A percentile compares a stretch with the other conserved stretches of the same genome.
phyloP scores from a whole-genome alignment of 306 rosid species.

The Rosa persica region DNA sequence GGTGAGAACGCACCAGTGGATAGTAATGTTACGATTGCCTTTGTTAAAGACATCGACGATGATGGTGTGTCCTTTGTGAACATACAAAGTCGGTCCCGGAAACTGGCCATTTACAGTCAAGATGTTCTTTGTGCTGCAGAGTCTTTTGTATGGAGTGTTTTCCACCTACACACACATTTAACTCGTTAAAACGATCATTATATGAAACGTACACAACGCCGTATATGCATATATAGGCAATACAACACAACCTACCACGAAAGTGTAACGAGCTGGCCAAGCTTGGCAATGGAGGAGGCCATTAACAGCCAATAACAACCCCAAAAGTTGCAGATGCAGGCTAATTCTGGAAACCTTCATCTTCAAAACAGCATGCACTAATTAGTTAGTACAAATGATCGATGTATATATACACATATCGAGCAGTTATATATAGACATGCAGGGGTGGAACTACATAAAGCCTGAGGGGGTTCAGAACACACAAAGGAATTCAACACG shows the following conservation, averaged over 20 bases:
- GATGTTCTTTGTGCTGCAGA: slow-evolving; percentile 47
- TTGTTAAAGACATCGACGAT: slow-evolving; percentile 39
- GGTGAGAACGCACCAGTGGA: slow-evolving; percentile 44
- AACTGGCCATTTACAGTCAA: slow-evolving; percentile 49
- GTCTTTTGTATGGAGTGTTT: slow-evolving; percentile 24
- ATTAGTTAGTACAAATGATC: not conserved
- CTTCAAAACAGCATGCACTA: not conserved
- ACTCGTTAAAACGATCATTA: not conserved
- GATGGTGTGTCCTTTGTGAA: slow-evolving; percentile 37
- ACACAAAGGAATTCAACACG: no score
- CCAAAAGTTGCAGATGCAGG: not conserved
- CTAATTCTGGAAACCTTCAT: slow-evolving; percentile 6
- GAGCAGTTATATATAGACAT: no score
- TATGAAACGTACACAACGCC: not conserved
- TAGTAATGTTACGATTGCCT: slow-evolving; percentile 44
- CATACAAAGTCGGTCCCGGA: slow-evolving; percentile 49
- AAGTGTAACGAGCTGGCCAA: slow-evolving; percentile 21
- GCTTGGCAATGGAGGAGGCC: slow-evolving; percentile 30
- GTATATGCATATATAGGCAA: no score
- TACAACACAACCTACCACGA: slow-evolving; percentile 15
- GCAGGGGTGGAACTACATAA: no score
- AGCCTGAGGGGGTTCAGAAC: no score
- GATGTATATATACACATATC: not conserved
- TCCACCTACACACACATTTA: slow-evolving; percentile 17
- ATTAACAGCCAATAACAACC: not conserved